phyloP scores from a whole-genome alignment of 495 filamentous ascomycete genomes.

The Penicillium canariense region DNA sequence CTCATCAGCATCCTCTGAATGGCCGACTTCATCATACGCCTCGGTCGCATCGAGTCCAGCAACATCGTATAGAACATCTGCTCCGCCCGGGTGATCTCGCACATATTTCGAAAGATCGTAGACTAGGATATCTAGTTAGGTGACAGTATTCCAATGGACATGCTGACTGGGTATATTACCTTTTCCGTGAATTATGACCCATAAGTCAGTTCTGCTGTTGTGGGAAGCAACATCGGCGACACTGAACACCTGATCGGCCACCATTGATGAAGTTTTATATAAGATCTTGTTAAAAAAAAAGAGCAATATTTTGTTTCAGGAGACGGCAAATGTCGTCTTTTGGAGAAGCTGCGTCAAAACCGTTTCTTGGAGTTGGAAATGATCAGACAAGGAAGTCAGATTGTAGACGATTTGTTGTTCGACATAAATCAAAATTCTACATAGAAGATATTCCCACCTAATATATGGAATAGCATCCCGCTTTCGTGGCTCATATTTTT shows the following conservation, averaged over 20 bases:
- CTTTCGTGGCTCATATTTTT: too few species aligned
- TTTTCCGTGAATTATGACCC: not conserved
- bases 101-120: constrained; percentile 52
- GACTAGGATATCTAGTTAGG: constrained; percentile 15
- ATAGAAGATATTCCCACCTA: too few species aligned
- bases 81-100: constrained; percentile 55
- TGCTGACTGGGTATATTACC: not conserved
- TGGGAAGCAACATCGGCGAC: not conserved
- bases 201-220: not conserved
- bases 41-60: constrained; percentile 54
- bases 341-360: too few species aligned
- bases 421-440: too few species aligned
- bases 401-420: too few species aligned
- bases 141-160: not conserved
- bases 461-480: too few species aligned
- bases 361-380: too few species aligned
- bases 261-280: not conserved
- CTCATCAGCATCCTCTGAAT: constrained; percentile 37
- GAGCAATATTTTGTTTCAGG: not conserved
- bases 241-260: not conserved
- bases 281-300: too few species aligned
- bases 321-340: too few species aligned
- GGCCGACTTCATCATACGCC: constrained; percentile 52
- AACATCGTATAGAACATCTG: constrained; percentile 42
- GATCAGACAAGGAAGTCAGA: too few species aligned